A percentile compares a stretch with the other conserved stretches of the same genome.
Evolutionary conservation across 257 asterid species (phyloP).

Genomic region (Ocimum tenuiflorum): DNA sequence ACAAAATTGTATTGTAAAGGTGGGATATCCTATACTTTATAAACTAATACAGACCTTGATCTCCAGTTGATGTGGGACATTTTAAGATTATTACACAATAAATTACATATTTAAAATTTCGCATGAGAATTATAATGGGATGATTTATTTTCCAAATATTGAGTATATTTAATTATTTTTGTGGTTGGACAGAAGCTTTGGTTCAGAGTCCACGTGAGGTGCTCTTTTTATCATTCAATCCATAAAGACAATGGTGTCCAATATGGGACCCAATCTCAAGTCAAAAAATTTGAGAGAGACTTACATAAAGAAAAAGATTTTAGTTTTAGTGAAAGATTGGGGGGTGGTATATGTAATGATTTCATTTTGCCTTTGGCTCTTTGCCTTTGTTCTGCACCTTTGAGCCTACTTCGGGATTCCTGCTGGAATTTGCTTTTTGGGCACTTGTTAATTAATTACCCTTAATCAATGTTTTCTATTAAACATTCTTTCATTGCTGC

Average conservation of each 20-base stretch:
- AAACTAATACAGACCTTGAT: no score
- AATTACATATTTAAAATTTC: no score
- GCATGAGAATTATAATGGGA: background rate
- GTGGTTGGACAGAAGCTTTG: slow-evolving; percentile 79
- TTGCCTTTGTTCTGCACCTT: slow-evolving; percentile 35
- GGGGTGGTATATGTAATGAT: slow-evolving; percentile 58
- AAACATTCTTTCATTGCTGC: slow-evolving; percentile 6
- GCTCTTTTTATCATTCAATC: slow-evolving; percentile 96
- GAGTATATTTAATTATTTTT: slow-evolving; percentile 24
- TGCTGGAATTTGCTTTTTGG: slow-evolving; percentile 37
- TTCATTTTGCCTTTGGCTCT: slow-evolving; percentile 46
- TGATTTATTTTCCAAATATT: background rate
- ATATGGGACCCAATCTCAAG: slow-evolving; percentile 62
- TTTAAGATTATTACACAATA: no score
- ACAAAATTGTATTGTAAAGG: no score
- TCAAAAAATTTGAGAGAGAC: slow-evolving; percentile 35
- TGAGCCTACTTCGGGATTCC: slow-evolving; percentile 43
- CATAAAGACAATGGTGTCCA: slow-evolving; percentile 86
- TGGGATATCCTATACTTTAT: no score
- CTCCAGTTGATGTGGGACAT: no score
- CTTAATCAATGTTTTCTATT: slow-evolving; percentile 10
- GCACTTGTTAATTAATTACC: slow-evolving; percentile 24
- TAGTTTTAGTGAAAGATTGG: no score
- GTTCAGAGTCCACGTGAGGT: slow-evolving; percentile 99
- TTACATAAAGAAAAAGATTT: slow-evolving; percentile 16